These are phyloP conservation scores for Pseudocercospora musae DNA, from an alignment of 2,329 filamentous ascomycete genomes.

Conservation along the genomic window DNA sequence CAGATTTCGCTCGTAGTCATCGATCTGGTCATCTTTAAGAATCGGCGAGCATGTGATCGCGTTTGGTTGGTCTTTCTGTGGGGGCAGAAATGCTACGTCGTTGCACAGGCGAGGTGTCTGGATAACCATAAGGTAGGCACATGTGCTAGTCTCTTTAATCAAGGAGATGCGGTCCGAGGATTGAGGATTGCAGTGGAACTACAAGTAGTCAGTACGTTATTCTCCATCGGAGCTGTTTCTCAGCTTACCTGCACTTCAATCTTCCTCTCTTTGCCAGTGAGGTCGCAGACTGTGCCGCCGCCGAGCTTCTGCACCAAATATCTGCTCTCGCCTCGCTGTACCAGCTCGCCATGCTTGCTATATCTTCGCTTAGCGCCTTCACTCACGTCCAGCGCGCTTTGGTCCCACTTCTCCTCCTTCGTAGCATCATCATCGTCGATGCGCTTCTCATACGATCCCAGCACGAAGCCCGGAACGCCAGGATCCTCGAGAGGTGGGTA, in stretches of 20 bases:
- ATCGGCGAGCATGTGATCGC: conserved; percentile 73
- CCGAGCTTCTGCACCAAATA: conserved; percentile 81
- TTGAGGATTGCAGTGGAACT: conserved; percentile 75
- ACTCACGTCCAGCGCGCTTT: conserved; percentile 30
- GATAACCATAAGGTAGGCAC: conserved; percentile 88
- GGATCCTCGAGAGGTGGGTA: conserved; percentile 76
- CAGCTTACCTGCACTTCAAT: conserved; percentile 73
- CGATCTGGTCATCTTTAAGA: conserved; percentile 53
- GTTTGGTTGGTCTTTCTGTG: conserved; percentile 72
- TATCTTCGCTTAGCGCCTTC: conserved; percentile 29
- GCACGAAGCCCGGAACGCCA: conserved; percentile 68
- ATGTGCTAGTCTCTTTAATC: conserved; percentile 91
- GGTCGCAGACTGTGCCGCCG: conserved; percentile 78
- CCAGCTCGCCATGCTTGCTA: conserved; percentile 51
- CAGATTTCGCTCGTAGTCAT: conserved; percentile 33
- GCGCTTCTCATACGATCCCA: conserved; percentile 58
- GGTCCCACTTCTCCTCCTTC: conserved; percentile 24
- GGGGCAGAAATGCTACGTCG: conserved; percentile 81
- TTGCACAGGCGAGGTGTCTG: conserved; percentile 85
- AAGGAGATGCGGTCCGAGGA: conserved; percentile 75
- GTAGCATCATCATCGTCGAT: conserved; percentile 31
- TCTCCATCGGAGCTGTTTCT: no score
- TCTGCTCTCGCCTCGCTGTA: conserved; percentile 76
- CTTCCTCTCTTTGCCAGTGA: conserved; percentile 75
- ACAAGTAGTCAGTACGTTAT: background rate